Base-by-base conservation (phyloP, 1,284 basidiomycete species). In the Naganishia sp. region DNA sequence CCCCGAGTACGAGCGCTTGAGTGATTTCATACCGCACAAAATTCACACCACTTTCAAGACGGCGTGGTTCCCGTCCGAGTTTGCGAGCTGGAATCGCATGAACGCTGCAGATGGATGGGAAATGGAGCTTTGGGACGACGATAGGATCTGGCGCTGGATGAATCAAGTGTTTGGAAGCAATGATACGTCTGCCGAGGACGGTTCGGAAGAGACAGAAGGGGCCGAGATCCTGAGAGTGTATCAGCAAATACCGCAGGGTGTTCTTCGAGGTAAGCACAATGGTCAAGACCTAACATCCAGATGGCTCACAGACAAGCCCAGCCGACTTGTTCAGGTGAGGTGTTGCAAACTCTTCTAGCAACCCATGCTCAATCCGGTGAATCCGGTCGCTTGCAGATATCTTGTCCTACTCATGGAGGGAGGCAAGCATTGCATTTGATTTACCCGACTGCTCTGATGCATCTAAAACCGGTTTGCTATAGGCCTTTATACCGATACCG, bases 401-500 rank as follows among this genome's bases (percentile, higher is more conserved):
- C 63, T 65, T 32, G 54, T 53, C 11, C 35, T 65, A 46, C 53
- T 65, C 41, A 45, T 65, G 42, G 63, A 65, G 41, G 63, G 63
- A 21, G 63, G 58, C 50, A 32, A 53, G 47, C 52, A 50, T 31
- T 28, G 17, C n/a, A 17, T 18, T 31, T 45, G 32, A 41, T 42
- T 18, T 25, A n/a, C 28, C 18, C n/a, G 6, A 23, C n/a, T 18
- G 3, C 43, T n/a, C 18, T n/a, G 5, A 18, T 6, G 18, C 55
- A 46, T 2, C n/a, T 13, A 6, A 2, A 21, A n/a, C 42, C 32
- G 11, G 9, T 25, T n/a, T 7, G 28, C 21, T 25, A 4, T 25
- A 57, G 55, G 61, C 28, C n/a, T 63, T 5, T 63, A 63, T 18
- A 67, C 61, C 47, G 66, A 67, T 31, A 64, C 61, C 6, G 66